phyloP scores from a whole-genome alignment of 2,329 filamentous ascomycete species.

The Aspergillus ruber region DNA sequence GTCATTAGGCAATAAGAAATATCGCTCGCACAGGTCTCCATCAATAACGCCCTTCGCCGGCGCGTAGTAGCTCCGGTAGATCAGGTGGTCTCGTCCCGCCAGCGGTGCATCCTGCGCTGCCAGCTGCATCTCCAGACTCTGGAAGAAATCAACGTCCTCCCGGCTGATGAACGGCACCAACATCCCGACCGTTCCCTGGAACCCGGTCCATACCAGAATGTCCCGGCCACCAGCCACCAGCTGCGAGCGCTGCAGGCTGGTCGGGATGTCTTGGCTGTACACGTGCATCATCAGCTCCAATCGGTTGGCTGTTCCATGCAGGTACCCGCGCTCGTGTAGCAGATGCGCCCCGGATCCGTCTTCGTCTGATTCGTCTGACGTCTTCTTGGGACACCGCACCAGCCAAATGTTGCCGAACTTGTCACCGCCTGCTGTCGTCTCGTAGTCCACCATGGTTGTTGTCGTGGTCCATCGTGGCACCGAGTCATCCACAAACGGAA shows the following conservation, averaged over 20 bases:
- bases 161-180: conserved; percentile 86
- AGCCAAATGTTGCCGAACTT: conserved; percentile 98
- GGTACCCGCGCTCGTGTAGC: conserved; percentile 81
- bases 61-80: conserved; percentile 92
- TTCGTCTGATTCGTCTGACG: conserved; percentile 84
- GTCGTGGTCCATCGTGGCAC: conserved; percentile 86
- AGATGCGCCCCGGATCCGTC: conserved; percentile 85
- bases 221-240: conserved; percentile 88
- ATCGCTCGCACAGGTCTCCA: conserved; percentile 91
- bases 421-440: conserved; percentile 88
- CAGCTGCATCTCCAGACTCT: conserved; percentile 82
- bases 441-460: conserved; percentile 93
- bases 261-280: conserved; percentile 87
- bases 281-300: conserved; percentile 81
- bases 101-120: conserved; percentile 79
- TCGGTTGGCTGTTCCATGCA: conserved; percentile 82
- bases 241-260: conserved; percentile 79
- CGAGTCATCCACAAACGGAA: conserved; percentile 88
- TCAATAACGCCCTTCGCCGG: conserved; percentile 96
- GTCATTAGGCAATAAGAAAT: conserved; percentile 72
- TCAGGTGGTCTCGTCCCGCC: conserved; percentile 87
- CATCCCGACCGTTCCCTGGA: conserved; percentile 91
- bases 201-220: conserved; percentile 83
- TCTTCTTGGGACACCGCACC: conserved; percentile 76
- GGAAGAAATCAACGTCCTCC: conserved; percentile 97